Evolutionary conservation across 306 rosid species (phyloP).

Genomic region (Quercus glauca): DNA sequence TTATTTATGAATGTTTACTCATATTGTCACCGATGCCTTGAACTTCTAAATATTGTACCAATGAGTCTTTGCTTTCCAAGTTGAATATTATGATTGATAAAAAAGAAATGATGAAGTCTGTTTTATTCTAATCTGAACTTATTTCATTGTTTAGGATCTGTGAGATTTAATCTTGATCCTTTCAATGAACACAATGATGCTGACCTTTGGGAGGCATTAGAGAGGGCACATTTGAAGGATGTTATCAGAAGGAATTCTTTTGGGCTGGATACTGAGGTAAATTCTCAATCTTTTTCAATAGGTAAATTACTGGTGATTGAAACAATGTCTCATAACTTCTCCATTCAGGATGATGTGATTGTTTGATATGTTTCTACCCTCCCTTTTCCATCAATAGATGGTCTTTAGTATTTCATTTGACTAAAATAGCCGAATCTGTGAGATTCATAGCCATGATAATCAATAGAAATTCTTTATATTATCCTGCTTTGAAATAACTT

Average conservation of each 20-base stretch:
- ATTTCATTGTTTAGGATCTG: slow-evolving; percentile 30
- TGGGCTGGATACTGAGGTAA: slow-evolving; percentile 85
- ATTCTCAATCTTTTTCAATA: neutral
- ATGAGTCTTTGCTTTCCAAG: neutral
- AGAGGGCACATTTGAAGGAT: slow-evolving; percentile 75
- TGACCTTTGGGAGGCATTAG: slow-evolving; percentile 60
- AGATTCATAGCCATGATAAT: neutral
- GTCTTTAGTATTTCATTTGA: neutral
- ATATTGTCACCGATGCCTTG: neutral
- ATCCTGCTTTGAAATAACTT: neutral
- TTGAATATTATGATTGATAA: neutral
- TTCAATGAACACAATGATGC: slow-evolving; percentile 52
- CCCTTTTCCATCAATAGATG: neutral
- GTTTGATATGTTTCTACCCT: neutral
- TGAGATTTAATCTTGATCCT: slow-evolving; percentile 61
- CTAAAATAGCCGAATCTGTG: neutral
- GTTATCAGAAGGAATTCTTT: slow-evolving; percentile 61
- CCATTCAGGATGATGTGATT: neutral
- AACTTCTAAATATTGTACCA: neutral
- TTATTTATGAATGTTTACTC: neutral
- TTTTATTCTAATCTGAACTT: neutral
- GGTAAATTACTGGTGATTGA: neutral
- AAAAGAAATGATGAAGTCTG: slow-evolving; percentile 13
- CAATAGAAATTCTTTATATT: neutral
- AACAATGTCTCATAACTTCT: neutral